Evolutionary conservation across 139 green algal genomes (phyloP).

Genomic region (Desmodesmus armatus): DNA sequence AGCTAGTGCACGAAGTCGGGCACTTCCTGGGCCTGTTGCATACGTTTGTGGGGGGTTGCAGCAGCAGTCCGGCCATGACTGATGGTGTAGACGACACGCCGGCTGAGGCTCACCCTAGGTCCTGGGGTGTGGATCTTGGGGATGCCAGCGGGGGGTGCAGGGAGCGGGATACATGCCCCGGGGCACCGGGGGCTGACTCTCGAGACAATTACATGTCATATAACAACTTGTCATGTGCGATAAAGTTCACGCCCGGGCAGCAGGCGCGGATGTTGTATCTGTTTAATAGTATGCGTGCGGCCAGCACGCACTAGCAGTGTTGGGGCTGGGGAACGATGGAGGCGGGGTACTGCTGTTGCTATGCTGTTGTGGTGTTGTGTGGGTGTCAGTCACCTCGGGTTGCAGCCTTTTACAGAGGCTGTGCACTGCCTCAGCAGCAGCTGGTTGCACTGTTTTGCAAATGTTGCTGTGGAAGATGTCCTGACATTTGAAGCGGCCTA

Average conservation of each 20-base stretch:
- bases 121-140: conserved; percentile 15
- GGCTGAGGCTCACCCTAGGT: conserved; percentile 4
- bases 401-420: too few relatives aligned
- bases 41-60: conserved; percentile 31
- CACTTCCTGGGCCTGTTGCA: conserved; percentile 22
- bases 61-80: neutral
- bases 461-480: too few relatives aligned
- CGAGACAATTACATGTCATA: conserved; percentile 37
- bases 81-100: conserved; percentile 34
- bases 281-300: too few relatives aligned
- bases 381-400: too few relatives aligned
- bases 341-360: too few relatives aligned
- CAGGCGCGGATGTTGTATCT: conserved; percentile 38
- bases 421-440: too few relatives aligned
- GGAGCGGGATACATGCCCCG: neutral
- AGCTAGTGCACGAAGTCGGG: conserved; percentile 31
- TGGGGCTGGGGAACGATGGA: too few relatives aligned
- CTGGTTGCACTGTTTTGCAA: too few relatives aligned
- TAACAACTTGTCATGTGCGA: conserved; percentile 28
- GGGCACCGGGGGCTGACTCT: neutral
- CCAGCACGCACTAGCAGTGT: too few relatives aligned
- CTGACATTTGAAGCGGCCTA: too few relatives aligned
- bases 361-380: too few relatives aligned
- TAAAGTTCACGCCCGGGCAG: conserved; percentile 28
- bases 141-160: conserved; percentile 18